Evolutionary conservation across 2,329 filamentous ascomycete genomes (phyloP), one percentile per base, ranked within the genome.

Genomic region (Atkinsonella texensis): DNA sequence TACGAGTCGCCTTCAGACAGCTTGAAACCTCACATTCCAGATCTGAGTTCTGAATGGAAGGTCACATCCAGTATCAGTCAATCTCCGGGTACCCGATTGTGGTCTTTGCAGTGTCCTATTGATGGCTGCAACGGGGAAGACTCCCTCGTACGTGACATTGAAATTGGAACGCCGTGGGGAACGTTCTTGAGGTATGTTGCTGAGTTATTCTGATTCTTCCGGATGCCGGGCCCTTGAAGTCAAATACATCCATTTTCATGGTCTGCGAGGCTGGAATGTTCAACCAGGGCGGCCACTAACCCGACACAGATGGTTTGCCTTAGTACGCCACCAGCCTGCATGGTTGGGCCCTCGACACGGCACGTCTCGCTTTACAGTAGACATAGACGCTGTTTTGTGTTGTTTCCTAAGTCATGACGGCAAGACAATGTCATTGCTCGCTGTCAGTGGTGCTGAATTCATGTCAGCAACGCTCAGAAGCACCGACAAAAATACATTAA

Each of bases 301-400:
- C 5, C n/a, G 7, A 18, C 23, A 46, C 48, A 80, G 85, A 58
- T 95, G 89, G 81, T 91, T 95, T 63, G 81, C 87, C 8, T 69
- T 95, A 12, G 83, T 94, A 5, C 81, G 89, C 17, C 73, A 87
- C 3, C 93, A 84, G 81, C 78, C 77, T 35, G 85, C 89, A 1
- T 97, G 91, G 91, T 71, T 95, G 11, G 88, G 85, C 8, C 91
- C 91, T n/a, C 75, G 89, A 40, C 90, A 96, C 64, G 90, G 90
- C 12, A 81, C 78, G 55, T 67, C 71, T 3, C 70, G 70, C 0
- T 85, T 95, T 52, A 69, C 71, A 4, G 71, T 90, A 4, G 84
- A 89, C 54, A 87, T 89, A 58, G 87, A 94, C 60, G 88, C 82
- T 1, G 68, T 96, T 2, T 63, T 95, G 17, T 82, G 84, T 53